Base-by-base conservation (phyloP, 169 alveolate species). In the Perkinsus chesapeaki region DNA sequence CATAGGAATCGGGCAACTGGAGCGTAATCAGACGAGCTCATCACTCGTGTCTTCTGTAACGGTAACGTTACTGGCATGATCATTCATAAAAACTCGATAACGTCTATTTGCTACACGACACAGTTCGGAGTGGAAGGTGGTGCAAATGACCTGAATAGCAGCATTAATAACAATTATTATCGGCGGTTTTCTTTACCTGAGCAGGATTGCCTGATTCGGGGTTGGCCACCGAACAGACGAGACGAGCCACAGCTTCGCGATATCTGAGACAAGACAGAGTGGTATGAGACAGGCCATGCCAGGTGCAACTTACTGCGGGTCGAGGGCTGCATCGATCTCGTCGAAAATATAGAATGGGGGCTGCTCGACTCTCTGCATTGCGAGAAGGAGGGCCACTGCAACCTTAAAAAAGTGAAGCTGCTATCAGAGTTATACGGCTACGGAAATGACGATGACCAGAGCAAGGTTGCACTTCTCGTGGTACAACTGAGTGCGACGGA, bases 241-340 rank as follows among this genome's bases (percentile, higher is more conserved):
- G 82, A 60, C 82, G 82, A 1, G 82, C 82, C 82, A 60, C 82
- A 60, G 82, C 82, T 34, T 60, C 82, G 3, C 82, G 82, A 16
- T 60, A 94, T 92, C 91, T 92, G 82, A 39, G 47, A 91, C 34
- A 94, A 92, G 27, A 94, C 93, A 39, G 93, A 91, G 94, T 91
- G 92, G 20, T 60, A 16, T 12, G 27, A 23, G 82, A 20, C 27
- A 1, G 36, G 36, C 31, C 1, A 16, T 16, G 82, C n/a, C 82
- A 60, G 12, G 82, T 27, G 31, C 3, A 23, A 5, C 36, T 60
- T 94, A 94, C 92, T 92, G 94, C 91, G 93, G 94, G 39, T 94
- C 96, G 73, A 94, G 94, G 48, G 94, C 94, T 9, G 96, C 96
- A 91, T 94, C 96, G 73, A 94, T 73, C 91, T 94, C 96, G 60